phyloP scores from a whole-genome alignment of 768 basidiomycete species.

The Strobilomyces echinocephalus region DNA sequence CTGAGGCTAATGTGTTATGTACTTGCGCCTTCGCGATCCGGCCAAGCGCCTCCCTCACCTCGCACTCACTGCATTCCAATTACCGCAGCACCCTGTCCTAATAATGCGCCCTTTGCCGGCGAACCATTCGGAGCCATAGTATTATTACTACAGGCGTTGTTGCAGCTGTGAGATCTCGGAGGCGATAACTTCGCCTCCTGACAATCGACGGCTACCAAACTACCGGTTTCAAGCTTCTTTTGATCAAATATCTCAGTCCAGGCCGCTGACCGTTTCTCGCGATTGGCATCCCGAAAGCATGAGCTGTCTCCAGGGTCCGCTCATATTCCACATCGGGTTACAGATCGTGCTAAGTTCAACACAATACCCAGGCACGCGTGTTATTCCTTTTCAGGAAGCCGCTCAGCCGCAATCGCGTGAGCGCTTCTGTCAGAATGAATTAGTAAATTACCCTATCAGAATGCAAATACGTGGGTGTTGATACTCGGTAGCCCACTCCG shows the following conservation, averaged over 20 bases:
- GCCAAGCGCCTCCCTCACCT: conserved; percentile 1
- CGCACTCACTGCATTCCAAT: conserved; percentile 21
- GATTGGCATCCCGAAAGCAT: conserved; percentile 20
- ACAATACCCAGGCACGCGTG: conserved; percentile 19
- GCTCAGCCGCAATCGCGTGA: conserved; percentile 7
- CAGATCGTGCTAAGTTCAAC: conserved; percentile 21
- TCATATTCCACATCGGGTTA: conserved; percentile 22
- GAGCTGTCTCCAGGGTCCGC: conserved; percentile 32
- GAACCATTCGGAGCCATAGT: conserved; percentile 22
- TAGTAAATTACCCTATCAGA: conserved; percentile 24
- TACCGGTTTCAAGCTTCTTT: conserved; percentile 28
- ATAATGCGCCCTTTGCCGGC: conserved; percentile 26
- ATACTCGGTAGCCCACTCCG: conserved; percentile 15
- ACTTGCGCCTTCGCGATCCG: conserved; percentile 10
- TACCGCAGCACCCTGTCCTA: conserved; percentile 14
- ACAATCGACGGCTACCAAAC: conserved; percentile 30
- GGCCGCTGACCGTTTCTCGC: conserved; percentile 21
- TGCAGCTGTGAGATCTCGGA: conserved; percentile 31
- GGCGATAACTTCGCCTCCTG: conserved; percentile 31
- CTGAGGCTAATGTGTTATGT: conserved; percentile 15
- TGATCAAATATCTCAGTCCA: conserved; percentile 27
- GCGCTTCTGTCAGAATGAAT: conserved; percentile 15
- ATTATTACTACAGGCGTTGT: conserved; percentile 27
- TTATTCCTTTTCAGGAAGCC: conserved; percentile 18
- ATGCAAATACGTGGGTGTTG: conserved; percentile 22